Evolutionary conservation across 805 yeast species (phyloP), one percentile per base, ranked within the genome.

Genomic region (Lipomyces kockii): DNA sequence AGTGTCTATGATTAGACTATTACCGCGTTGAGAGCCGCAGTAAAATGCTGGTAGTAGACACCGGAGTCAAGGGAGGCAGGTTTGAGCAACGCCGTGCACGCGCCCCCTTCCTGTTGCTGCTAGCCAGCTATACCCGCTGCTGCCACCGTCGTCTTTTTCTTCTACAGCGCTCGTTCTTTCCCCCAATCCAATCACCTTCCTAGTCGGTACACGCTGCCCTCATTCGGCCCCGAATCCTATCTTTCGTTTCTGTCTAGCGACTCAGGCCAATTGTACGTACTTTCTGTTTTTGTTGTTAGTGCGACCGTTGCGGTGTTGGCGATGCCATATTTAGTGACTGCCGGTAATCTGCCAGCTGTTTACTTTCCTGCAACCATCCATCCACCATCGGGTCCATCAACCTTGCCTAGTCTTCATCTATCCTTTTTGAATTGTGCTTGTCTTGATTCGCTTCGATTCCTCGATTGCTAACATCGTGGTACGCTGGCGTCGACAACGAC

Each of bases 151-250:
- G 20, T 37, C 46, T 52, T 27, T 39, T 57, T 35, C 46, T 34
- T 59, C 49, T 55, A 49, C 62, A 25, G 58, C 62, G 34, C 46
- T 53, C 27, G 53, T 49, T 43, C 57, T 37, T 57, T 46, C 37
- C 51, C 52, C 20, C 51, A n/a, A 43, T 17, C 49, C 49, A 12
- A 43, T 43, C 49, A n/a, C 22, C 22, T 43, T n/a, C 7, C 22
- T n/a, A 37, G 20, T 43, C 49, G 49, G 49, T 43, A 43, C 22
- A 43, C 49, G 49, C 14, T 43, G 8, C 22, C 14, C 49, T n/a
- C 14, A n/a, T 17, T n/a, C 49, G 49, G 22, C 49, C 49, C 49
- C 49, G 22, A 43, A 43, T 17, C 49, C 49, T 43, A 43, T 43
- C 49, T 43, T 43, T n/a, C 9, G 20, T 43, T 8, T 29, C 55